These are phyloP conservation scores for Aspergillus panamensis DNA, from an alignment of 495 filamentous ascomycete species.

Conservation along the genomic window DNA sequence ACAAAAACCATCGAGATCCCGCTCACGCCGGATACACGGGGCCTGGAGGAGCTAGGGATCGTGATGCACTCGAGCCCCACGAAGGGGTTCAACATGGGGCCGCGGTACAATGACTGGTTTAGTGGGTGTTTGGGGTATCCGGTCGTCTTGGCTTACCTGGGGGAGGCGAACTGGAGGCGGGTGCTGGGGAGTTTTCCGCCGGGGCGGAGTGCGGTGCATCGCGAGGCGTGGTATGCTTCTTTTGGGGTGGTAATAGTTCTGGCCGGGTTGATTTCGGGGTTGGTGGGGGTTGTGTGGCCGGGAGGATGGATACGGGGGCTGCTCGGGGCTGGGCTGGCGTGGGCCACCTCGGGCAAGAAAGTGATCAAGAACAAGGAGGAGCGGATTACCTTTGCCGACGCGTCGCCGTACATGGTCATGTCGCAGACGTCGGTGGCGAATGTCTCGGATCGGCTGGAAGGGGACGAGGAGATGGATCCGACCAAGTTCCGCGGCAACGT, in stretches of 20 bases:
- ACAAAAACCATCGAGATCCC: conserved; percentile 50
- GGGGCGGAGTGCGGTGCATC: conserved; percentile 26
- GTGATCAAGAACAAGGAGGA: conserved; percentile 22
- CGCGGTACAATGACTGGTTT: conserved; percentile 70
- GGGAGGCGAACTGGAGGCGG: conserved; percentile 50
- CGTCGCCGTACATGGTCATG: conserved; percentile 70
- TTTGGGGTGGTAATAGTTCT: background rate
- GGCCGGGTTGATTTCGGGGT: background rate
- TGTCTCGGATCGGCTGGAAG: conserved; percentile 58
- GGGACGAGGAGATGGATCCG: conserved; percentile 58
- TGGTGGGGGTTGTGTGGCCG: background rate
- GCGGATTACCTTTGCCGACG: conserved; percentile 74
- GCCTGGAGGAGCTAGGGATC: conserved; percentile 51
- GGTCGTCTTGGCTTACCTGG: conserved; percentile 67
- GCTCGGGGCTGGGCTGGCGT: too few relatives aligned
- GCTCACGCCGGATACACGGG: conserved; percentile 51
- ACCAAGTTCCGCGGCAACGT: conserved; percentile 86
- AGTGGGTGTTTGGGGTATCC: conserved; percentile 63
- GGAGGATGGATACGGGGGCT: background rate
- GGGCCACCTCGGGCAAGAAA: background rate
- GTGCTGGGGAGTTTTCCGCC: conserved; percentile 59
- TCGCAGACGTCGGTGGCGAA: conserved; percentile 66
- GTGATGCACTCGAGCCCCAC: conserved; percentile 62
- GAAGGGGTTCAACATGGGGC: conserved; percentile 63
- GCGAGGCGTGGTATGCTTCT: background rate